Conservation (phyloP, 2,329 filamentous ascomycete species). For the Metarhizium album region DNA sequence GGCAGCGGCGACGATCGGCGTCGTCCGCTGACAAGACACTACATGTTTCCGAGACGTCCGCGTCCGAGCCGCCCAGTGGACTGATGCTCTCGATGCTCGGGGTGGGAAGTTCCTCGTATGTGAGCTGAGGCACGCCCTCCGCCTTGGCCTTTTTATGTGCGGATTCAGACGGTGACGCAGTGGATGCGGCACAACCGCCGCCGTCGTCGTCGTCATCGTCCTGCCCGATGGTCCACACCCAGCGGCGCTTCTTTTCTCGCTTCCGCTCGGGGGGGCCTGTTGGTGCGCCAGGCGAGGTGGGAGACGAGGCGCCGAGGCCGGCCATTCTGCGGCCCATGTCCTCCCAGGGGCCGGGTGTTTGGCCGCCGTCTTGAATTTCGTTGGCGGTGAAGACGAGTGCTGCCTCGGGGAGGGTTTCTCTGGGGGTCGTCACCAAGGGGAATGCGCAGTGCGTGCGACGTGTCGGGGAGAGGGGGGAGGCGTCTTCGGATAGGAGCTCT, state of each 20-base stretch:
- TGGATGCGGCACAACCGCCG: slow-evolving; percentile 31
- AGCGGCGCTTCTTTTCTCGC: slow-evolving; percentile 50
- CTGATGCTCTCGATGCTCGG: slow-evolving; percentile 30
- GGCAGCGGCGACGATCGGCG: slow-evolving; percentile 11
- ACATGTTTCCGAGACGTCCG: slow-evolving; percentile 39
- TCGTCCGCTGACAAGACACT: slow-evolving; percentile 29
- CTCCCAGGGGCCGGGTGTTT: slow-evolving; percentile 53
- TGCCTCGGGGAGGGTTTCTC: slow-evolving; percentile 32
- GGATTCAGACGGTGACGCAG: slow-evolving; percentile 26
- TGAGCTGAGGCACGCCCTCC: slow-evolving; percentile 2
- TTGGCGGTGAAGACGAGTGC: slow-evolving; percentile 41
- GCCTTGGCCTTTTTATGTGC: not conserved
- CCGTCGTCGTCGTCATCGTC: slow-evolving; percentile 35
- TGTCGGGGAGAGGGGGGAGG: slow-evolving; percentile 35
- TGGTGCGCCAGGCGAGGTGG: slow-evolving; percentile 25
- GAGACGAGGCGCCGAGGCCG: slow-evolving; percentile 31
- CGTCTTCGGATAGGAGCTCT: slow-evolving; percentile 49
- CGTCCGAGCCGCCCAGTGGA: slow-evolving; percentile 24
- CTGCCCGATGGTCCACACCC: slow-evolving; percentile 56
- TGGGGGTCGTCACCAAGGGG: slow-evolving; percentile 12
- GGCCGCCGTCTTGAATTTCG: slow-evolving; percentile 48
- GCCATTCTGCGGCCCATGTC: slow-evolving; percentile 51
- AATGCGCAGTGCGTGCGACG: slow-evolving; percentile 9
- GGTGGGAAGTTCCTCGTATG: slow-evolving; percentile 24
- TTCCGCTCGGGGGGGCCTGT: slow-evolving; percentile 45